phyloP scores from a whole-genome alignment of 2,329 filamentous ascomycete genomes.

The Arthroderma sp. region DNA sequence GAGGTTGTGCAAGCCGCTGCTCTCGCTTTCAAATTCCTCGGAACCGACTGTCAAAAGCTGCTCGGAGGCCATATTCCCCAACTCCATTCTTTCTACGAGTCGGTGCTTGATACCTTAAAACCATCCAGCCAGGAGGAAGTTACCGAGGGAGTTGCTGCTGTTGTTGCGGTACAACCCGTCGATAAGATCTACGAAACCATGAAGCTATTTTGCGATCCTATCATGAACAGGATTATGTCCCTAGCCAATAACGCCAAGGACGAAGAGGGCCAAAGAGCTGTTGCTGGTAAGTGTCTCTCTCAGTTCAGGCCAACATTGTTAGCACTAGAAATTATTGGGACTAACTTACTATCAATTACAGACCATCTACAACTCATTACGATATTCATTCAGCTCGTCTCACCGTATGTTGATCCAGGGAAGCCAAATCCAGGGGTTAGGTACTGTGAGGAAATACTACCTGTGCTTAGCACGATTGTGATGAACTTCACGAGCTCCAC shows the following conservation, averaged over 20 bases:
- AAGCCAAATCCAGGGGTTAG: slow-evolving; percentile 82
- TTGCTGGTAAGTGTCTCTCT: slow-evolving; percentile 51
- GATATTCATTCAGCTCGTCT: slow-evolving; percentile 67
- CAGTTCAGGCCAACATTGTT: background rate
- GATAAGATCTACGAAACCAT: slow-evolving; percentile 71
- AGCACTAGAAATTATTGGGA: background rate
- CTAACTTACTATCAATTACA: slow-evolving; percentile 19
- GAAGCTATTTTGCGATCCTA: slow-evolving; percentile 85
- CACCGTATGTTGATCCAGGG: slow-evolving; percentile 58
- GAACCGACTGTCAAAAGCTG: slow-evolving; percentile 80
- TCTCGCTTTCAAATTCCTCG: slow-evolving; percentile 92
- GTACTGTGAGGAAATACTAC: slow-evolving; percentile 91
- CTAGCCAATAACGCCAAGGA: slow-evolving; percentile 77
- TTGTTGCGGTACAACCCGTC: slow-evolving; percentile 73
- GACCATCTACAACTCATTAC: slow-evolving; percentile 89
- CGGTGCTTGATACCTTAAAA: slow-evolving; percentile 74
- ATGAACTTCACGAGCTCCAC: slow-evolving; percentile 76
- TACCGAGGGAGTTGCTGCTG: slow-evolving; percentile 85
- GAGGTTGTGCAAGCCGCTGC: slow-evolving; percentile 88
- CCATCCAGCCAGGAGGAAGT: slow-evolving; percentile 85
- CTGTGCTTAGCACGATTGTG: slow-evolving; percentile 70
- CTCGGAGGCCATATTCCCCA: slow-evolving; percentile 72
- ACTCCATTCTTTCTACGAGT: slow-evolving; percentile 83
- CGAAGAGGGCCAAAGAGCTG: slow-evolving; percentile 68
- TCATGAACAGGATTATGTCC: slow-evolving; percentile 70